Conservation (phyloP, 176 grass and related monocot species). For the Oryza rufipogon region DNA sequence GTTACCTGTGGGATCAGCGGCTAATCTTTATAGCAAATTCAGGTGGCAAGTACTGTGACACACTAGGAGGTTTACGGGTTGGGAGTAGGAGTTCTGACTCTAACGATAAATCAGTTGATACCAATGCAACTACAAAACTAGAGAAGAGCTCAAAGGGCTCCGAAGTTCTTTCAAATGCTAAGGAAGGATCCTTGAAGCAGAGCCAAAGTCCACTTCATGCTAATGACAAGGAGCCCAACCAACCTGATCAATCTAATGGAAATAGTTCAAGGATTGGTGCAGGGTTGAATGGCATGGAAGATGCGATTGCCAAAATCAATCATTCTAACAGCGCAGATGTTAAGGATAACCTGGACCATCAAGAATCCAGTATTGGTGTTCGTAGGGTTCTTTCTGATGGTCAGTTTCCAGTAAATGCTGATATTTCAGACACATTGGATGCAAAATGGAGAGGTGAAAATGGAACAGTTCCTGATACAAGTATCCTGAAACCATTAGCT, state of each 20-base stretch:
- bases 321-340: conserved; percentile 47
- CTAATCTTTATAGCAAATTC: conserved; percentile 68
- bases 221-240: conserved; percentile 35
- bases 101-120: conserved; percentile 40
- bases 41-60: conserved; percentile 55
- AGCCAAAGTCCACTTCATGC: conserved; percentile 23
- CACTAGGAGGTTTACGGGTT: conserved; percentile 43
- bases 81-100: conserved; percentile 58
- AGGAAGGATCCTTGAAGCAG: conserved; percentile 35
- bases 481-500: conserved; percentile 41
- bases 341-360: conserved; percentile 42
- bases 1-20: conserved; percentile 89
- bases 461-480: conserved; percentile 58
- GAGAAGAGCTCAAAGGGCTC: conserved; percentile 41
- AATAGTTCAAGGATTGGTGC: conserved; percentile 21
- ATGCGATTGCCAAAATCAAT: conserved; percentile 38
- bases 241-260: conserved; percentile 42
- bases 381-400: conserved; percentile 76
- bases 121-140: conserved; percentile 37
- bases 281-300: conserved; percentile 37
- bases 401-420: conserved; percentile 61
- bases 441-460: conserved; percentile 91
- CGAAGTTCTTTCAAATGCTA: conserved; percentile 44
- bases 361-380: conserved; percentile 52
- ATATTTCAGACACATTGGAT: conserved; percentile 83